These are phyloP conservation scores for Penicillium psychrofluorescens DNA, from an alignment of 495 filamentous ascomycete species.

Conservation along the genomic window DNA sequence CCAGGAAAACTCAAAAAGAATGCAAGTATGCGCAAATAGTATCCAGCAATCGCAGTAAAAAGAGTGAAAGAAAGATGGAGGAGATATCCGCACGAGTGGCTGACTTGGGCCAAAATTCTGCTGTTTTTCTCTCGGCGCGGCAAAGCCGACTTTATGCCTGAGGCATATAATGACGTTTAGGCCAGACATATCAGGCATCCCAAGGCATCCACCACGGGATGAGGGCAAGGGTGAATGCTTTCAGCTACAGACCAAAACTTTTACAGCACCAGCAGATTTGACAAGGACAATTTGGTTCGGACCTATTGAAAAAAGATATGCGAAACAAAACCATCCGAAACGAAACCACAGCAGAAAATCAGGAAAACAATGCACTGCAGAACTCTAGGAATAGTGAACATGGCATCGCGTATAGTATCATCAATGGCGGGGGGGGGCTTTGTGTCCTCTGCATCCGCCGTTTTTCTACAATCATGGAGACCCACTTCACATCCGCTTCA, in stretches of 20 bases:
- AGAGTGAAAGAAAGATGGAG: neutral
- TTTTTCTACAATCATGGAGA: constrained; percentile 18
- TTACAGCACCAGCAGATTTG: no score
- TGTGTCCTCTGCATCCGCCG: constrained; percentile 11
- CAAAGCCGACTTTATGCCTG: constrained; percentile 17
- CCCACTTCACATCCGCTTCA: neutral
- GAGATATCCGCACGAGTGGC: constrained; percentile 2
- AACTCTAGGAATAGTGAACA: constrained; percentile 14
- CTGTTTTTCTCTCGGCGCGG: constrained; percentile 30
- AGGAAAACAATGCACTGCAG: constrained; percentile 13
- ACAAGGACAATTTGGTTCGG: no score
- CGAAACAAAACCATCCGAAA: neutral
- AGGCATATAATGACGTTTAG: constrained; percentile 12
- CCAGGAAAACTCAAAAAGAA: no score
- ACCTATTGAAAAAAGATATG: no score
- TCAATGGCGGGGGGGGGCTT: constrained; percentile 16
- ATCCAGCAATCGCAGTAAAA: no score
- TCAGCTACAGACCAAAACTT: no score
- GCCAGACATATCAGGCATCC: neutral
- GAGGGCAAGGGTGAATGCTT: no score
- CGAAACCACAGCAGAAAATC: constrained; percentile 7
- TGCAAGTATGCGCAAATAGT: no score
- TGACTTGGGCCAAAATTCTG: constrained; percentile 27
- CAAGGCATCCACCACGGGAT: no score
- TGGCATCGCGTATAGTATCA: constrained; percentile 24